Percentiles rank a stretch among this genome's conserved stretches.
Evolutionary conservation across 345 rosid genomes (phyloP).

Genomic region (Geranium brycei): DNA sequence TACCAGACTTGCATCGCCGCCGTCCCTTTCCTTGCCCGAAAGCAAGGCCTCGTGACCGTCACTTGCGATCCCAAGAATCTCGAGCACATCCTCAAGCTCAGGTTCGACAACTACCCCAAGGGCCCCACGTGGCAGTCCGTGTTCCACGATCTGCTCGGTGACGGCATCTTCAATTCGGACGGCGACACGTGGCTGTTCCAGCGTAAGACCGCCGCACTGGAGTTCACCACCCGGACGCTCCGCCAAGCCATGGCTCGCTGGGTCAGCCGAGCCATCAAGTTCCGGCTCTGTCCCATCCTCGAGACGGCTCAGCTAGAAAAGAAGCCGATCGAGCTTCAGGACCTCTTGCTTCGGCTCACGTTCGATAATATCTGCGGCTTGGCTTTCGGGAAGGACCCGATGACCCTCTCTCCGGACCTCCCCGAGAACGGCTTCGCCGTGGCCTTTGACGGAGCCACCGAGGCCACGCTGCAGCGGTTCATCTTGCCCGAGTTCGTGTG

Average conservation of each 20-base stretch:
- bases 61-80: slow-evolving; percentile 64
- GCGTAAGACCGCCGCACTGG: slow-evolving; percentile 59
- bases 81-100: slow-evolving; percentile 58
- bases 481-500: slow-evolving; percentile 51
- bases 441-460: slow-evolving; percentile 70
- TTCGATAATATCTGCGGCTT: slow-evolving; percentile 78
- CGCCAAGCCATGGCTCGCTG: slow-evolving; percentile 66
- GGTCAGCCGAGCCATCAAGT: slow-evolving; percentile 63
- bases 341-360: slow-evolving; percentile 54
- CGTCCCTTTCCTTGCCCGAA: slow-evolving; percentile 38
- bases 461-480: slow-evolving; percentile 56
- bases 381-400: slow-evolving; percentile 63
- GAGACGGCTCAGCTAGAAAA: slow-evolving; percentile 31
- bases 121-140: slow-evolving; percentile 73
- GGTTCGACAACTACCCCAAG: slow-evolving; percentile 64
- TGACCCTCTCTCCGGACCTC: slow-evolving; percentile 37
- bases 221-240: slow-evolving; percentile 31
- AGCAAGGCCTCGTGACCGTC: slow-evolving; percentile 71
- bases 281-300: slow-evolving; percentile 49
- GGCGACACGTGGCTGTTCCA: slow-evolving; percentile 74
- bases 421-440: slow-evolving; percentile 48
- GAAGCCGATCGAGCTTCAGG: slow-evolving; percentile 56
- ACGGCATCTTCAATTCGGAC: slow-evolving; percentile 64
- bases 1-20: slow-evolving; percentile 62
- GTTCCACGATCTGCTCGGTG: slow-evolving; percentile 60